Base-by-base conservation (phyloP, 495 filamentous ascomycete species). In the Rostrohypoxylon terebratum region DNA sequence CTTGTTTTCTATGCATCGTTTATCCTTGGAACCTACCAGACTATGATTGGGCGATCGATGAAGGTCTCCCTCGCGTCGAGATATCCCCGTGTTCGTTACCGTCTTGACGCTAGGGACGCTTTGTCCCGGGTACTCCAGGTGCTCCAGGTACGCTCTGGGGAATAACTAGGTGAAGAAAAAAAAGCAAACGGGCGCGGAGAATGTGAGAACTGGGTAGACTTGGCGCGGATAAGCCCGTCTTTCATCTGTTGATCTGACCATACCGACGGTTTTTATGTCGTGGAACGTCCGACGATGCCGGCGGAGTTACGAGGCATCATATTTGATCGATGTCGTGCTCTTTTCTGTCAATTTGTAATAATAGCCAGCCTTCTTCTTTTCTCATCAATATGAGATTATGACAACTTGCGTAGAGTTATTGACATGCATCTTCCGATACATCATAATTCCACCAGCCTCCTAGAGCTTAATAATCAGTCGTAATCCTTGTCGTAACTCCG, bases 111-210 rank as follows among this genome's bases (percentile, higher is more conserved):
- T 36, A 55, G 51, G 51, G 51, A 36, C 20, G 7, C 14, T 34
- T 54, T 55, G 28, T 28, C 28, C 6, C 28, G 28, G 28, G 28
- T 28, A 28, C 28, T 28, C 6, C 28, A 28, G 28, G 28, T 28
- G 6, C 28, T 28, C 6, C 28, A 28, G 28, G 28, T 28, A 28
- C 28, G 28, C 2, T 3, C 28, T 55, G 51, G 51, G 20, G 31
- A 55, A 36, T 11, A 6, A 55, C 28, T 28, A 28, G 28, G 14
- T 2, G 18, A 55, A 11, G 13, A n/a, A 9, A 20, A 53, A 34
- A 55, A n/a, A 36, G 51, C 28, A 20, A 55, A 36, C 5, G n/a
- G n/a, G 7, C 34, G 31, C 51, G 31, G 51, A 36, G 51, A 55
- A 53, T 6, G n/a, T 10, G 21, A 14, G 20, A 51, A 51, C 47